Evolutionary conservation across 306 rosid species (phyloP).

Genomic region (Carpinus viminea): DNA sequence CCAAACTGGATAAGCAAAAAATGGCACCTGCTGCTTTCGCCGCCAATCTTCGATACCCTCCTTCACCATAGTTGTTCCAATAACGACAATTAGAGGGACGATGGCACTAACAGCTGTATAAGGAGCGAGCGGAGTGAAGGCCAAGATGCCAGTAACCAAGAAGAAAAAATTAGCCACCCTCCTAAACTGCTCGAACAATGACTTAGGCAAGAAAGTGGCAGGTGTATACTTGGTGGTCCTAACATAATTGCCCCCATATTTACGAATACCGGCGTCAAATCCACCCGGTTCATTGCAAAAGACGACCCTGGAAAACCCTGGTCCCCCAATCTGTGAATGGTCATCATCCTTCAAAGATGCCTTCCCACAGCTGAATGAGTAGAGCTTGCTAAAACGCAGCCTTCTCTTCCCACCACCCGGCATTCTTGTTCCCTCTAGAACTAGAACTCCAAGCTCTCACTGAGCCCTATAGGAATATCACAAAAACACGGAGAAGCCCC

Average conservation of each 20-base stretch:
- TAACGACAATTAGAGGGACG: slow-evolving; percentile 61
- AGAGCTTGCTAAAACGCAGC: slow-evolving; percentile 82
- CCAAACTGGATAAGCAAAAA: slow-evolving; percentile 18
- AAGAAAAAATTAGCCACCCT: slow-evolving; percentile 94
- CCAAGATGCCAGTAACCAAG: slow-evolving; percentile 64
- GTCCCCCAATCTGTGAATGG: slow-evolving; percentile 72
- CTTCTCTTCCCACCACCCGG: slow-evolving; percentile 50
- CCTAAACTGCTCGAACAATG: slow-evolving; percentile 97
- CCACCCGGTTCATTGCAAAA: slow-evolving; percentile 67
- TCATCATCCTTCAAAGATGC: slow-evolving; percentile 54
- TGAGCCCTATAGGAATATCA: slow-evolving; percentile 19
- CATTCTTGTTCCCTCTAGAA: slow-evolving; percentile 34
- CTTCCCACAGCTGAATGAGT: slow-evolving; percentile 72
- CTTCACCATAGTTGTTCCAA: slow-evolving; percentile 74
- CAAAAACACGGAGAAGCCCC: slow-evolving; percentile 9
- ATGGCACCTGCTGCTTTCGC: slow-evolving; percentile 76
- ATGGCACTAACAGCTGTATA: slow-evolving; percentile 81
- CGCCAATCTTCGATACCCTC: slow-evolving; percentile 85
- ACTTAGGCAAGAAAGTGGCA: slow-evolving; percentile 85
- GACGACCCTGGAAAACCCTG: slow-evolving; percentile 81
- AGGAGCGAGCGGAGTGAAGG: slow-evolving; percentile 87
- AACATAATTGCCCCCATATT: slow-evolving; percentile 64
- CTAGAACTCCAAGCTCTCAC: neutral
- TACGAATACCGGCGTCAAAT: slow-evolving; percentile 50
- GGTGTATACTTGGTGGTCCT: slow-evolving; percentile 76